Percentiles rank a stretch among this genome's conserved stretches.
phyloP scores from a whole-genome alignment of 495 filamentous ascomycete species.

The Jackrogersella multiformis region DNA sequence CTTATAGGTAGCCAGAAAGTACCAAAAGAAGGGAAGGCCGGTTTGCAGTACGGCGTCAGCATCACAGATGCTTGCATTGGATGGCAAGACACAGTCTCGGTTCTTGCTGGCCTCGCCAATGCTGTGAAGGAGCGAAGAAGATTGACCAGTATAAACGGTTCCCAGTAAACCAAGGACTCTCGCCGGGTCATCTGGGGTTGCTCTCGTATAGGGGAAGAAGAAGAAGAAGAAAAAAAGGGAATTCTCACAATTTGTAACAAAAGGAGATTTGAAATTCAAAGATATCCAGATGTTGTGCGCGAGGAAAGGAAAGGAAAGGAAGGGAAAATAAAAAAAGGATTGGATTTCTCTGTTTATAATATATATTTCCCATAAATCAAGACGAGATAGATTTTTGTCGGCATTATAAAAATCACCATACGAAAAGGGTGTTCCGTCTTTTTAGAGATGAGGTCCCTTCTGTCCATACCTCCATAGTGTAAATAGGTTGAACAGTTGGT shows the following conservation, averaged over 20 bases:
- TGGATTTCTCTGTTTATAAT: neutral
- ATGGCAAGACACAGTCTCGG: slow-evolving; percentile 90
- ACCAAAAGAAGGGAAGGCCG: slow-evolving; percentile 84
- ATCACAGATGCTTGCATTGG: slow-evolving; percentile 98
- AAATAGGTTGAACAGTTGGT: too few relatives aligned
- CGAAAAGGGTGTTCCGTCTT: neutral
- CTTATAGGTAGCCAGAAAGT: slow-evolving; percentile 86
- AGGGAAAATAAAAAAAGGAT: slow-evolving; percentile 8
- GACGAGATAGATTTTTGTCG: neutral
- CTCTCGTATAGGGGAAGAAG: neutral
- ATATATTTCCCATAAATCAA: neutral
- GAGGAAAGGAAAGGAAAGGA: neutral
- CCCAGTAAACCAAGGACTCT: neutral
- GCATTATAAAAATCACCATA: slow-evolving; percentile 3
- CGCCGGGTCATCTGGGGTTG: neutral
- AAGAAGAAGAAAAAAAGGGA: neutral
- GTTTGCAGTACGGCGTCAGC: slow-evolving; percentile 92
- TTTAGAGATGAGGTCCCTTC: neutral
- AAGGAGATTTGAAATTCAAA: slow-evolving; percentile 5
- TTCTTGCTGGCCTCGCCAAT: slow-evolving; percentile 80
- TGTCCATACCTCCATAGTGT: too few relatives aligned
- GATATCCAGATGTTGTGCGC: slow-evolving; percentile 19
- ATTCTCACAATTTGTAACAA: slow-evolving; percentile 19
- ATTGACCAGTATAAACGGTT: slow-evolving; percentile 44
- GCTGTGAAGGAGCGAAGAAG: slow-evolving; percentile 77